These are phyloP conservation scores for Diaporthe sp. DNA, from an alignment of 2,329 filamentous ascomycete species.

Conservation along the genomic window DNA sequence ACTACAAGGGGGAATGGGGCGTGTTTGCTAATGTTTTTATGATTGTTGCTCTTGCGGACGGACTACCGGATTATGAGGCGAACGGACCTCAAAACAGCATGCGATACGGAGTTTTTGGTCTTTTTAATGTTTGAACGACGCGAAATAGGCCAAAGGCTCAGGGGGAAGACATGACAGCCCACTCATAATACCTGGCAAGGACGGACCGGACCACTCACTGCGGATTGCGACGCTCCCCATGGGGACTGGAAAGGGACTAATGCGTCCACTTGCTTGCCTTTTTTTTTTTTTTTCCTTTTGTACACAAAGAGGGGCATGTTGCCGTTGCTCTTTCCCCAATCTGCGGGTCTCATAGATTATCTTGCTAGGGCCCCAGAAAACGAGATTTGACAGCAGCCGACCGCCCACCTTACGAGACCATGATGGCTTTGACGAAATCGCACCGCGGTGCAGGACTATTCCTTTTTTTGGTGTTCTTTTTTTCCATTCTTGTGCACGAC, in stretches of 20 bases:
- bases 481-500: neutral
- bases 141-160: neutral
- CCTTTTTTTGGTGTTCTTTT: neutral
- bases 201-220: neutral
- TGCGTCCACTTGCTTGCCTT: neutral
- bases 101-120: conserved; percentile 19
- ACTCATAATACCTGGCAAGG: conserved; percentile 11
- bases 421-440: neutral
- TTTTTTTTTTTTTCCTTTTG: neutral
- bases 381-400: conserved; percentile 1
- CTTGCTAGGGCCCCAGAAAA: neutral
- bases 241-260: neutral
- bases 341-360: conserved; percentile 4
- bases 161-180: neutral
- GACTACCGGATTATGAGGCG: conserved; percentile 16
- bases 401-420: neutral
- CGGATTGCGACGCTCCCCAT: neutral
- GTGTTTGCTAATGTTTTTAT: neutral
- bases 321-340: neutral
- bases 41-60: conserved; percentile 5
- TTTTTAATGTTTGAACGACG: neutral
- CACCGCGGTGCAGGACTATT: neutral
- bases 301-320: neutral
- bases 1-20: neutral
- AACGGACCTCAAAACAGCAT: conserved; percentile 23